Evolutionary conservation across 495 filamentous ascomycete genomes (phyloP).

Genomic region (Hypoxylon intermedium): DNA sequence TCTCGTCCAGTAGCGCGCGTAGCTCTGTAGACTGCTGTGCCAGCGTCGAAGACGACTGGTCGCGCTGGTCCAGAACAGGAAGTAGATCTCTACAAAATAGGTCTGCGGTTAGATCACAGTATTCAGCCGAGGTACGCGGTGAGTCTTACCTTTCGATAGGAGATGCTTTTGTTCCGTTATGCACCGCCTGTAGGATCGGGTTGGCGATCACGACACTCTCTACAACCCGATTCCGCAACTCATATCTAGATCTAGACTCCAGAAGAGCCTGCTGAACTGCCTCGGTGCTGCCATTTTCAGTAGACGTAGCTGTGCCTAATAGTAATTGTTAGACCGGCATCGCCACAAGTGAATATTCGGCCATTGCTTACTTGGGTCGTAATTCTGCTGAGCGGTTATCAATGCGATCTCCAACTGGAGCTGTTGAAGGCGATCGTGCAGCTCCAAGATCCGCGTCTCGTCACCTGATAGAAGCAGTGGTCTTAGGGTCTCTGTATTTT

Average conservation of each 20-base stretch:
- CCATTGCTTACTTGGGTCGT: conserved; percentile 40
- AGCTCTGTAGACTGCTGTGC: conserved; percentile 63
- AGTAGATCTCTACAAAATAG: conserved; percentile 63
- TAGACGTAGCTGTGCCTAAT: conserved; percentile 14
- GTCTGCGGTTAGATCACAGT: conserved; percentile 12
- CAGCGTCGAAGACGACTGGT: conserved; percentile 66
- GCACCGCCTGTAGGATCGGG: conserved; percentile 78
- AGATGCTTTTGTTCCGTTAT: conserved; percentile 69
- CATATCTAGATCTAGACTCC: conserved; percentile 71
- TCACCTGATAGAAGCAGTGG: conserved; percentile 63
- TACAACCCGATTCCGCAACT: conserved; percentile 69
- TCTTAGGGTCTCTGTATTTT: conserved; percentile 7
- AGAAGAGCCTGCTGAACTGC: conserved; percentile 70
- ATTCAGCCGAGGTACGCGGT: conserved; percentile 2
- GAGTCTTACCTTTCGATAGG: conserved; percentile 68
- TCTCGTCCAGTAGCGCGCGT: conserved; percentile 52
- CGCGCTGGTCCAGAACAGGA: conserved; percentile 70
- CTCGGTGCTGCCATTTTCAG: conserved; percentile 53
- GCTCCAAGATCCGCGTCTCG: conserved; percentile 67
- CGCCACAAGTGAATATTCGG: background rate
- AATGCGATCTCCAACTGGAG: conserved; percentile 73
- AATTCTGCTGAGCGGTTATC: conserved; percentile 60
- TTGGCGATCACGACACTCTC: conserved; percentile 71
- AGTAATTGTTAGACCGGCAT: background rate
- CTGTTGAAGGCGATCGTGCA: conserved; percentile 73